Evolutionary conservation across 177 flowering plant species (phyloP).

Genomic region (Vitis hybrid): DNA sequence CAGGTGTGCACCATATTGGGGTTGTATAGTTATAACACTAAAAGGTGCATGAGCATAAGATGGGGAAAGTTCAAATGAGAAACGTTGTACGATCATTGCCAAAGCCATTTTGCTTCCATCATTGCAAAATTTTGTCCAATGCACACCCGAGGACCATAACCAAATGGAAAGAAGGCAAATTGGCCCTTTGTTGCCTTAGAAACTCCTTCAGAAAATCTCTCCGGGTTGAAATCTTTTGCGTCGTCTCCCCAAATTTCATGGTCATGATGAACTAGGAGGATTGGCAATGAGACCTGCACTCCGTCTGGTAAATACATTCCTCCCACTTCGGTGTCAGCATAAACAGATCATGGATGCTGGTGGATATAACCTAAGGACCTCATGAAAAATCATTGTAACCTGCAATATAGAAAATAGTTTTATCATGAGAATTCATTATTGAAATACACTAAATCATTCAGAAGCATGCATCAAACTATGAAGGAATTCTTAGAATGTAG

Average conservation of each 20-base stretch:
- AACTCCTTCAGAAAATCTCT: conserved; percentile 36
- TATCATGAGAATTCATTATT: too few relatives aligned
- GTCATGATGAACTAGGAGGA: conserved; percentile 22
- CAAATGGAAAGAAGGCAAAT: conserved; percentile 25
- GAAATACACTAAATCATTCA: too few relatives aligned
- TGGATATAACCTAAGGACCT: conserved; percentile 39
- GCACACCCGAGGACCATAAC: conserved; percentile 31
- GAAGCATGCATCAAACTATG: too few relatives aligned
- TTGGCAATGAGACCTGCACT: conserved; percentile 13
- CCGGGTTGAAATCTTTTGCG: conserved; percentile 40
- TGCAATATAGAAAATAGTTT: conserved; percentile 2
- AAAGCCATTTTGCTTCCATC: conserved; percentile 31
- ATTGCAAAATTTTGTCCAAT: conserved; percentile 34
- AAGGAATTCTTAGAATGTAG: too few relatives aligned
- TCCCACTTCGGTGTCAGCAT: conserved; percentile 25
- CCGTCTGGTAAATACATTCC: conserved; percentile 24
- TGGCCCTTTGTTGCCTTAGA: conserved; percentile 31
- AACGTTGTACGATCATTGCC: conserved; percentile 25
- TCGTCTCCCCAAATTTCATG: conserved; percentile 35
- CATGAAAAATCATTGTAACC: conserved; percentile 35
- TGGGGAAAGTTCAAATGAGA: conserved; percentile 27
- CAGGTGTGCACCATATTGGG: conserved; percentile 27
- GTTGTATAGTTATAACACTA: conserved; percentile 12
- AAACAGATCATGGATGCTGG: conserved; percentile 7
- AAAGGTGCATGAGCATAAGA: conserved; percentile 33